Conservation (phyloP, 2,329 filamentous ascomycete genomes). For the Penicillium janthinellum region DNA sequence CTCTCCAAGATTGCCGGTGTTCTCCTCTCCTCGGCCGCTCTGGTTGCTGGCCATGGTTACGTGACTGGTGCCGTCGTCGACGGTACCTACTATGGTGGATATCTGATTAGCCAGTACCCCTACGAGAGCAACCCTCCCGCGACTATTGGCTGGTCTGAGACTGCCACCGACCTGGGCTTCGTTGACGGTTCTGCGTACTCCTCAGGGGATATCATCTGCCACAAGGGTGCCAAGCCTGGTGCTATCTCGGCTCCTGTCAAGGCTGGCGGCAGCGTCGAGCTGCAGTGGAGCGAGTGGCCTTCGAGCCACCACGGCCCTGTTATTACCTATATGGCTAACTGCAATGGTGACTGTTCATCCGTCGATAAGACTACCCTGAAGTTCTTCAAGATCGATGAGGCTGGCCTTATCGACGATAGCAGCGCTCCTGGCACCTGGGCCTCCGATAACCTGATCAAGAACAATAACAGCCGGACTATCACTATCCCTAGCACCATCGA, state of each 20-base stretch:
- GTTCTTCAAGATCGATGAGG: conserved; percentile 66
- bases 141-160: conserved; percentile 58
- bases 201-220: conserved; percentile 62
- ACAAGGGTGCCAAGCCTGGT: conserved; percentile 58
- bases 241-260: conserved; percentile 56
- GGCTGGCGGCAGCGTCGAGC: conserved; percentile 61
- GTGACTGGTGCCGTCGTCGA: conserved; percentile 41
- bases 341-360: conserved; percentile 58
- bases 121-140: conserved; percentile 43
- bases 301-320: conserved; percentile 65
- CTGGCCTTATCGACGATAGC: conserved; percentile 53
- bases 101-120: conserved; percentile 39
- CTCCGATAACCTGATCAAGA: conserved; percentile 54
- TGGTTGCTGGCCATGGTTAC: conserved; percentile 44
- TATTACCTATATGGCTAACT: conserved; percentile 65
- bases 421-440: conserved; percentile 56
- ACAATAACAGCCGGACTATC: conserved; percentile 56
- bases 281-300: conserved; percentile 69
- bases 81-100: conserved; percentile 44
- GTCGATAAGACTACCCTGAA: conserved; percentile 57
- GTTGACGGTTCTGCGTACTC: conserved; percentile 52
- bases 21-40: conserved; percentile 38
- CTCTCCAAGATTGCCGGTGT: conserved; percentile 37
- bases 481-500: conserved; percentile 51
- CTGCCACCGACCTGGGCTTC: conserved; percentile 57